phyloP scores from a whole-genome alignment of 169 alveolate genomes.

The Cryptosporidium ubiquitum region DNA sequence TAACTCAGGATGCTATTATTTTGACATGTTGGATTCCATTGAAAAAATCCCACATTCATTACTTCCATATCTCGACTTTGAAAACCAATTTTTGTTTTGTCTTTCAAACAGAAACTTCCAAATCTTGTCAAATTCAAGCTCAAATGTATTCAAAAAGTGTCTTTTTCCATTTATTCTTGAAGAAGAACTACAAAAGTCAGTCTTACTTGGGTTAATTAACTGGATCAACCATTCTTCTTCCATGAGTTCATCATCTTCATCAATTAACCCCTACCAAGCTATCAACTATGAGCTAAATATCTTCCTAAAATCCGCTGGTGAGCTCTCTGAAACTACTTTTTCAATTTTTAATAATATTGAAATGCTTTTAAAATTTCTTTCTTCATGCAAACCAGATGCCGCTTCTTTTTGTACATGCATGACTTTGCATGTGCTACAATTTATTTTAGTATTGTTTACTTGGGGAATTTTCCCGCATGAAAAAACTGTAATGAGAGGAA shows the following conservation, averaged over 20 bases:
- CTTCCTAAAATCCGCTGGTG: background rate
- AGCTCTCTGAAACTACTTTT: background rate
- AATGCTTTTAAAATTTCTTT: background rate
- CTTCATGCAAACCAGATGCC: background rate
- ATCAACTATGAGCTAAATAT: slow-evolving; percentile 16
- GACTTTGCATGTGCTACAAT: slow-evolving; percentile 26
- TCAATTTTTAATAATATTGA: slow-evolving; percentile 9
- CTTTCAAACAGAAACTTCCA: slow-evolving; percentile 54
- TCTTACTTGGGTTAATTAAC: slow-evolving; percentile 28
- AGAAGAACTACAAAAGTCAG: slow-evolving; percentile 1
- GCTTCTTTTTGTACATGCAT: slow-evolving; percentile 5
- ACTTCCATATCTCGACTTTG: slow-evolving; percentile 44
- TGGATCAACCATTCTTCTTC: slow-evolving; percentile 48
- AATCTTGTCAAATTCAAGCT: slow-evolving; percentile 7
- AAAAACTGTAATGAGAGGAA: background rate
- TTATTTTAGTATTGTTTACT: slow-evolving; percentile 7
- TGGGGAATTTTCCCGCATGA: slow-evolving; percentile 44
- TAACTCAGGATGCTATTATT: slow-evolving; percentile 29
- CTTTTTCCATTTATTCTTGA: slow-evolving; percentile 29
- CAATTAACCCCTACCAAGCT: slow-evolving; percentile 10
- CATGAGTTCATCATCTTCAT: slow-evolving; percentile 3
- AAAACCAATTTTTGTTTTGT: slow-evolving; percentile 34
- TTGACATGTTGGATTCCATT: slow-evolving; percentile 46
- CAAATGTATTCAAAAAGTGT: background rate
- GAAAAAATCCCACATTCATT: slow-evolving; percentile 30